A percentile compares a stretch with the other conserved stretches of the same genome.
These are phyloP conservation scores for Erodium texanum DNA, from an alignment of 441 rosid genomes.

Conservation along the genomic window DNA sequence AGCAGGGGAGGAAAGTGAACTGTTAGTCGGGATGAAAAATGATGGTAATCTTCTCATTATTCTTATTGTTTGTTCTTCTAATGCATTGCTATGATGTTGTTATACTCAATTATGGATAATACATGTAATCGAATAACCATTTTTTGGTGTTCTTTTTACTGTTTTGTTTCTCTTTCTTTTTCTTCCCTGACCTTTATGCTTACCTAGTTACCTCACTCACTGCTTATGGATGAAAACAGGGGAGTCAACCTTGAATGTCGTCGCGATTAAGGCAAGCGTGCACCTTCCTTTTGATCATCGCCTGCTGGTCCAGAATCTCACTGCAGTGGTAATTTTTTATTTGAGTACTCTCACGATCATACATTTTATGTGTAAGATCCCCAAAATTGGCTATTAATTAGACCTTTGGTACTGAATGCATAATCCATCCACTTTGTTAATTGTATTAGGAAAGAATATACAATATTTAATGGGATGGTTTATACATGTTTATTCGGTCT, in stretches of 20 bases:
- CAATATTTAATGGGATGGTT: too few relatives aligned
- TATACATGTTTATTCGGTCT: too few relatives aligned
- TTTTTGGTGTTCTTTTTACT: not conserved
- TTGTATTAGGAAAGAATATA: not conserved
- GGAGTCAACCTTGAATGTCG: conserved; percentile 45
- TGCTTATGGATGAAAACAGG: conserved; percentile 34
- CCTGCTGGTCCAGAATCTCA: conserved; percentile 81
- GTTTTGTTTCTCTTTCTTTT: not conserved
- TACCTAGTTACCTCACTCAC: conserved; percentile 11
- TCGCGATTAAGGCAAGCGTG: conserved; percentile 80
- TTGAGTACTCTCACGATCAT: not conserved
- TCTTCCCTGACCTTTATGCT: conserved; percentile 1
- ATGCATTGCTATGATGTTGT: not conserved
- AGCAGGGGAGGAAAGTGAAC: conserved; percentile 86
- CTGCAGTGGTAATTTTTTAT: conserved; percentile 49
- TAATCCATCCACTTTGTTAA: not conserved
- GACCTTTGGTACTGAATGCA: too few relatives aligned
- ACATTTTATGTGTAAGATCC: too few relatives aligned
- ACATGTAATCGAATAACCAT: not conserved
- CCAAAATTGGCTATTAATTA: too few relatives aligned
- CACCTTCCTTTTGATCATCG: conserved; percentile 82
- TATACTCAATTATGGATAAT: not conserved
- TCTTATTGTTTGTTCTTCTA: not conserved
- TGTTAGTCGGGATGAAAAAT: conserved; percentile 78
- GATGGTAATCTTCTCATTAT: conserved; percentile 45